phyloP scores from a whole-genome alignment of 1,284 basidiomycete genomes.

The Cutaneotrichosporon cavernicola region DNA sequence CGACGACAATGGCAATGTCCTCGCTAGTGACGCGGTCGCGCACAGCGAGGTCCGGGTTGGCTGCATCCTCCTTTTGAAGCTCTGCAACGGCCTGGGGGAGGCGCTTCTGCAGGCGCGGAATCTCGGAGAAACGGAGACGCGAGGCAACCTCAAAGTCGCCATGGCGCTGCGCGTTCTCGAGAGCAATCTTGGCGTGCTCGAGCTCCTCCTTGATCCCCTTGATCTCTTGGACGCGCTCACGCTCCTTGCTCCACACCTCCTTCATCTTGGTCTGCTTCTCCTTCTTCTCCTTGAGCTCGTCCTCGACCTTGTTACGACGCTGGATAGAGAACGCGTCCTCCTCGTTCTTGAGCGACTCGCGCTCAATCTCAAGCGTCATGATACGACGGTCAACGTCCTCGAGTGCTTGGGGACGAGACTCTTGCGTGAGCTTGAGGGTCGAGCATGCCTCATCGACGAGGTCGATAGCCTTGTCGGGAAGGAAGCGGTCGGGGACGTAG shows the following conservation, averaged over 20 bases:
- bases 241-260: constrained; percentile 73
- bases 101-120: constrained; percentile 74
- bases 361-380: constrained; percentile 83
- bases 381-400: constrained; percentile 80
- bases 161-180: constrained; percentile 82
- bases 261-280: constrained; percentile 64
- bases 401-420: constrained; percentile 82
- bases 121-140: constrained; percentile 74
- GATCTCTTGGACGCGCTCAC: constrained; percentile 69
- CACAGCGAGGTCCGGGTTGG: constrained; percentile 62
- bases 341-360: constrained; percentile 86
- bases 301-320: constrained; percentile 62
- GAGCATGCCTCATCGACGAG: constrained; percentile 88
- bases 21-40: constrained; percentile 83
- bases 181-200: constrained; percentile 79
- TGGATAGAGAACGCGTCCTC: constrained; percentile 76
- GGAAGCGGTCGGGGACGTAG: constrained; percentile 79
- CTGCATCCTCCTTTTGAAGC: constrained; percentile 57
- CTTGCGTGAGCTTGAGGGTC: constrained; percentile 82
- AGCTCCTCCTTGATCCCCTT: constrained; percentile 72
- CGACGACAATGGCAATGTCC: constrained; percentile 84
- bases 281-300: constrained; percentile 66
- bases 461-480: constrained; percentile 83
- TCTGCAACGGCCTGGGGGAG: constrained; percentile 63
- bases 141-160: constrained; percentile 80